A percentile compares a stretch with the other conserved stretches of the same genome.
These are phyloP conservation scores for Mortierella sp. DNA, from an alignment of 371 early-diverging fungal genomes.

Conservation along the genomic window DNA sequence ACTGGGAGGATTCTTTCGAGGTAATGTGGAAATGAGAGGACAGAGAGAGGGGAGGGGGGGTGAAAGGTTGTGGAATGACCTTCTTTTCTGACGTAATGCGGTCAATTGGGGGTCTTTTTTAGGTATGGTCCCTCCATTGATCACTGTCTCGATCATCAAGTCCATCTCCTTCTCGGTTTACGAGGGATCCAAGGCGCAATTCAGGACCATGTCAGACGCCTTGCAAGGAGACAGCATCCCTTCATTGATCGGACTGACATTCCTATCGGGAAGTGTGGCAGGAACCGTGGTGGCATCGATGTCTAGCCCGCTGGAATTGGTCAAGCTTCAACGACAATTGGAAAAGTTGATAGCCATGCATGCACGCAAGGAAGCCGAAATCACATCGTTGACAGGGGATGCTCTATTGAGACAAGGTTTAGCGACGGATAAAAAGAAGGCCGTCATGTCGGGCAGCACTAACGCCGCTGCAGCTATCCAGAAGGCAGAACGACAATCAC, in stretches of 20 bases:
- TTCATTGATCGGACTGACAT: constrained; percentile 59
- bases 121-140: constrained; percentile 80
- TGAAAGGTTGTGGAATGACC: too few species aligned
- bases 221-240: constrained; percentile 54
- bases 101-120: too few species aligned
- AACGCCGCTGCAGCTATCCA: not conserved
- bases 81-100: too few species aligned
- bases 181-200: constrained; percentile 61
- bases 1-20: constrained; percentile 76
- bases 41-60: too few species aligned
- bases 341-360: constrained; percentile 68
- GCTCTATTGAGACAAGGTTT: constrained; percentile 36
- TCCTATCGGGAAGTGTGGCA: constrained; percentile 70
- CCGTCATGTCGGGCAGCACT: not conserved
- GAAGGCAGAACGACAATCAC: constrained; percentile 22
- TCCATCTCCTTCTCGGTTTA: constrained; percentile 81
- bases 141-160: constrained; percentile 80
- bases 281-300: constrained; percentile 76
- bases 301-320: constrained; percentile 81
- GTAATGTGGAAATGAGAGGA: too few species aligned
- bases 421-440: constrained; percentile 24
- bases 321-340: constrained; percentile 84
- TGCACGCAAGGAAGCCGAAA: constrained; percentile 34
- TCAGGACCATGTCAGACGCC: constrained; percentile 34
- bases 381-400: constrained; percentile 42